Conservation (phyloP, 495 filamentous ascomycete species). For the Aspergillus egyptiacus region DNA sequence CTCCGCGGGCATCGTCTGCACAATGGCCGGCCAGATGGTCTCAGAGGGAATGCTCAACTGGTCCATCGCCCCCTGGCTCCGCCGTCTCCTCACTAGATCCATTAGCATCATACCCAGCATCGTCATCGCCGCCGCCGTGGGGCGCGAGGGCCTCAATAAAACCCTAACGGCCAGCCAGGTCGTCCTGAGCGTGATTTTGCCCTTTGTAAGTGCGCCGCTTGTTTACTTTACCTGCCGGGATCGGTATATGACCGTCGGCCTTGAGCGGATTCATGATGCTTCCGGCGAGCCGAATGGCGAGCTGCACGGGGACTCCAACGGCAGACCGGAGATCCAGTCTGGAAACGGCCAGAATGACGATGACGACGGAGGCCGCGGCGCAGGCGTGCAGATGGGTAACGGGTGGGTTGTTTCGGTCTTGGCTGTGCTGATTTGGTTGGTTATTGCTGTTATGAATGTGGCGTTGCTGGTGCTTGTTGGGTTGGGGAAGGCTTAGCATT, state of each 20-base stretch:
- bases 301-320: no score
- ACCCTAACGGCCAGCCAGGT: slow-evolving; percentile 76
- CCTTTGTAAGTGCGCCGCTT: slow-evolving; percentile 74
- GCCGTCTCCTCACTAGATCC: slow-evolving; percentile 61
- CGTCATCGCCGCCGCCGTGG: slow-evolving; percentile 74
- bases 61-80: slow-evolving; percentile 63
- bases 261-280: slow-evolving; percentile 21
- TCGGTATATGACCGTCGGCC: slow-evolving; percentile 70
- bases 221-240: slow-evolving; percentile 83
- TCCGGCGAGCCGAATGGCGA: no score
- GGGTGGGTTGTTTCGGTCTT: slow-evolving; percentile 49
- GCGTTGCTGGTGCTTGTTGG: slow-evolving; percentile 66
- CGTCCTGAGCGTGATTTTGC: slow-evolving; percentile 71
- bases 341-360: no score
- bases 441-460: slow-evolving; percentile 69
- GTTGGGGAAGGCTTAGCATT: slow-evolving; percentile 43
- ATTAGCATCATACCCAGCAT: slow-evolving; percentile 78
- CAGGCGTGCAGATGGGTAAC: slow-evolving; percentile 55
- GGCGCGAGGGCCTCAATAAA: slow-evolving; percentile 60
- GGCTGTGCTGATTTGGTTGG: slow-evolving; percentile 56
- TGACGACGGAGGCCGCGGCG: slow-evolving; percentile 5
- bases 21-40: slow-evolving; percentile 80
- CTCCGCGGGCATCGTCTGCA: slow-evolving; percentile 74
- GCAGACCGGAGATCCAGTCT: no score
- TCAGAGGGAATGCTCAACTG: slow-evolving; percentile 72